A percentile compares a stretch with the other conserved stretches of the same genome.
Evolutionary conservation across 2,329 filamentous ascomycete genomes (phyloP).

Genomic region (Cadophora sp.): DNA sequence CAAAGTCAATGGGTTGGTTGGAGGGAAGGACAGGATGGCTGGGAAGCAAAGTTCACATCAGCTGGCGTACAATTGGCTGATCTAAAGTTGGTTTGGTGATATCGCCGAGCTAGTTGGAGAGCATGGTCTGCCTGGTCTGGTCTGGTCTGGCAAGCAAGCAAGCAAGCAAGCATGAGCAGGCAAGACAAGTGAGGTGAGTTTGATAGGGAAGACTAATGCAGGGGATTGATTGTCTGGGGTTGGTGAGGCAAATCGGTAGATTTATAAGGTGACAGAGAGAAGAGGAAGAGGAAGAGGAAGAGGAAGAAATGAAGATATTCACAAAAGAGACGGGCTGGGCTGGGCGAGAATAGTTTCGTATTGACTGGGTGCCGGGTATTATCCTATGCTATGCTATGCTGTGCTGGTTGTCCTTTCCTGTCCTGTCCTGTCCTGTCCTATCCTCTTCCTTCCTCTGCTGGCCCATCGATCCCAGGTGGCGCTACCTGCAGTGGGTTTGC

Average conservation of each 20-base stretch:
- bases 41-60: slow-evolving; percentile 6
- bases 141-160: background rate
- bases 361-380: background rate
- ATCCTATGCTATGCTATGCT: background rate
- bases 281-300: background rate
- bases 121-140: too few species aligned
- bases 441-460: background rate
- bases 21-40: slow-evolving; percentile 6
- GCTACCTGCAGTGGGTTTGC: background rate
- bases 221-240: slow-evolving; percentile 12
- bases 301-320: slow-evolving; percentile 24
- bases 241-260: background rate
- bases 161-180: background rate
- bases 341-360: background rate
- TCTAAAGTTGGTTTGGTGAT: slow-evolving; percentile 23
- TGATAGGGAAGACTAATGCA: slow-evolving; percentile 13
- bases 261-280: background rate
- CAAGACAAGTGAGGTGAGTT: background rate
- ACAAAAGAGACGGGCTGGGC: background rate
- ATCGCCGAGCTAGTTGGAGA: slow-evolving; percentile 23
- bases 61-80: slow-evolving; percentile 28
- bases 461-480: background rate
- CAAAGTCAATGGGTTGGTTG: background rate
- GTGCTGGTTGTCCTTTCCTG: background rate
- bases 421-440: background rate